Evolutionary conservation across 495 filamentous ascomycete genomes (phyloP).

Genomic region (Aspergillus steynii): DNA sequence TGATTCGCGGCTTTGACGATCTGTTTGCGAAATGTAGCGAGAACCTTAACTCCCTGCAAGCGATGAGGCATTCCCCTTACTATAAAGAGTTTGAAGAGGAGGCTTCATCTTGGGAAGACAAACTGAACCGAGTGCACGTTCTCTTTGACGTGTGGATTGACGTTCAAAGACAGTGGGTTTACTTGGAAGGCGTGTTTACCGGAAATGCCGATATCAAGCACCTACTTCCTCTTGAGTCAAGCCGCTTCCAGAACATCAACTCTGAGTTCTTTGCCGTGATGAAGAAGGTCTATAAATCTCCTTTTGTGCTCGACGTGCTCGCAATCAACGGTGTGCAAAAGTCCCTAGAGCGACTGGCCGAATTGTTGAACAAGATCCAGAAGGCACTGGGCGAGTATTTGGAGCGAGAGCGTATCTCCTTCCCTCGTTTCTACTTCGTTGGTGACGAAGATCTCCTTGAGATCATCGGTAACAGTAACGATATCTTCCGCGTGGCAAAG

Average conservation of each 20-base stretch:
- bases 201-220: slow-evolving; percentile 99
- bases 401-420: slow-evolving; percentile 93
- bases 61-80: slow-evolving; percentile 98
- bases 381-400: slow-evolving; percentile 98
- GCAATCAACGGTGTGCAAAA: slow-evolving; percentile 94
- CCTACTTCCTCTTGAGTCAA: slow-evolving; percentile 91
- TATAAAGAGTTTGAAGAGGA: slow-evolving; percentile 99
- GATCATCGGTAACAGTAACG: slow-evolving; percentile 99
- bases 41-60: slow-evolving; percentile 94
- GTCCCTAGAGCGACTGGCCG: slow-evolving; percentile 88
- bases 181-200: slow-evolving; percentile 96
- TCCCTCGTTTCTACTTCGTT: slow-evolving; percentile 98
- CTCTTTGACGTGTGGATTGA: slow-evolving; percentile 99
- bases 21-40: slow-evolving; percentile 98
- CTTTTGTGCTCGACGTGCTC: slow-evolving; percentile 91
- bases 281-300: slow-evolving; percentile 96
- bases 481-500: slow-evolving; percentile 91
- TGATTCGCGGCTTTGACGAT: slow-evolving; percentile 98
- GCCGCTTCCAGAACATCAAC: slow-evolving; percentile 98
- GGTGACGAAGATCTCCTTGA: slow-evolving; percentile 98
- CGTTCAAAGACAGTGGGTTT: slow-evolving; percentile 99
- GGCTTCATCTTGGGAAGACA: slow-evolving; percentile 94
- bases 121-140: slow-evolving; percentile 93
- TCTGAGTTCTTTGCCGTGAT: slow-evolving; percentile 96
- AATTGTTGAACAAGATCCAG: slow-evolving; percentile 97